Percentiles rank a stretch among this genome's conserved stretches.
Evolutionary conservation across 176 grass and related monocot species (phyloP).

Genomic region (sorghum (Sorghum bicolor)): Sorghum_bicolor_NCBIv3 NC_012871.2:63382001-63382500

Average conservation of each 20-base stretch:
- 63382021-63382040: too few species aligned
- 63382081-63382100: neutral
- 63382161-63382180: neutral
- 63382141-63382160: neutral
- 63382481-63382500: too few species aligned
- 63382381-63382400: neutral
- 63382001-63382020: too few species aligned
- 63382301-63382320: neutral
- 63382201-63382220: neutral
- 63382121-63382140: neutral
- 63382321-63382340: neutral
- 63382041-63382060: too few species aligned
- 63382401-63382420: neutral
- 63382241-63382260: neutral
- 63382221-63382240: neutral
- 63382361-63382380: neutral
- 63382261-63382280: neutral
- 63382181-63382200: neutral
- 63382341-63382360: neutral
- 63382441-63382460: neutral
- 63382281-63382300: neutral
- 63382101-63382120: neutral
- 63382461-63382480: too few species aligned
- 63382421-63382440: neutral
- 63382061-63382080: neutral